Percentiles rank a stretch among this genome's conserved stretches.
phyloP scores from a whole-genome alignment of 2,329 filamentous ascomycete genomes.

The Dendrostoma leiphaemia region DNA sequence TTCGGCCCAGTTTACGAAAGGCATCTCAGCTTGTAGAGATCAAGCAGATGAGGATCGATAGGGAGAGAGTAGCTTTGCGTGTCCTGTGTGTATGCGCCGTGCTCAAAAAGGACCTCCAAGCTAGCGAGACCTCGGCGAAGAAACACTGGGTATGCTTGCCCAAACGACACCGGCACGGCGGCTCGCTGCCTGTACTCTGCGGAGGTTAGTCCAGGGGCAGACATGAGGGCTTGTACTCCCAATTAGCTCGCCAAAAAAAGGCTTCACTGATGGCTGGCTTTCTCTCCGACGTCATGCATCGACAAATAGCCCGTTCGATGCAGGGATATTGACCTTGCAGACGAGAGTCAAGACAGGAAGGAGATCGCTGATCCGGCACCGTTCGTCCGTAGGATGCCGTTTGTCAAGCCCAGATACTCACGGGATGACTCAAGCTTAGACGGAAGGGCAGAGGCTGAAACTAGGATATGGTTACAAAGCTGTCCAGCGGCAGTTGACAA shows the following conservation, averaged over 20 bases:
- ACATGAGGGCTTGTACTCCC: not conserved
- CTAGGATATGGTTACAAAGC: not conserved
- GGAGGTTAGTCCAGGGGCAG: conserved; percentile 5
- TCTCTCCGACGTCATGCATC: not conserved
- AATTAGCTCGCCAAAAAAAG: not conserved
- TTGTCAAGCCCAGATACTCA: not conserved
- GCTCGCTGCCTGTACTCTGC: not conserved
- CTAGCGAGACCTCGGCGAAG: not conserved
- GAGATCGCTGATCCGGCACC: not conserved
- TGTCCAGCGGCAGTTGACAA: conserved; percentile 11
- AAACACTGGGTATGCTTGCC: not conserved
- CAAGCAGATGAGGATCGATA: not conserved
- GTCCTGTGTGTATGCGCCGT: conserved; percentile 1
- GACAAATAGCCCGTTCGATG: not conserved
- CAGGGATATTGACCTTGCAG: not conserved
- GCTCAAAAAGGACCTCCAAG: conserved; percentile 9
- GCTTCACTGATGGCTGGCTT: not conserved
- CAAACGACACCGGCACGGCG: not conserved
- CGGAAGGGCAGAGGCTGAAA: not conserved
- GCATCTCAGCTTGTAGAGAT: not conserved
- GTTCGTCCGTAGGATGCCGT: not conserved
- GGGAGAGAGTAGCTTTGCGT: not conserved
- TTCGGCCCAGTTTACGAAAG: not conserved
- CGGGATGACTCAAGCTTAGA: not conserved
- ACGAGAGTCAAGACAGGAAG: not conserved